Percentiles rank a stretch among this genome's conserved stretches.
Evolutionary conservation across 768 basidiomycete genomes (phyloP).

Genomic region (Suillus cothurnatus): DNA sequence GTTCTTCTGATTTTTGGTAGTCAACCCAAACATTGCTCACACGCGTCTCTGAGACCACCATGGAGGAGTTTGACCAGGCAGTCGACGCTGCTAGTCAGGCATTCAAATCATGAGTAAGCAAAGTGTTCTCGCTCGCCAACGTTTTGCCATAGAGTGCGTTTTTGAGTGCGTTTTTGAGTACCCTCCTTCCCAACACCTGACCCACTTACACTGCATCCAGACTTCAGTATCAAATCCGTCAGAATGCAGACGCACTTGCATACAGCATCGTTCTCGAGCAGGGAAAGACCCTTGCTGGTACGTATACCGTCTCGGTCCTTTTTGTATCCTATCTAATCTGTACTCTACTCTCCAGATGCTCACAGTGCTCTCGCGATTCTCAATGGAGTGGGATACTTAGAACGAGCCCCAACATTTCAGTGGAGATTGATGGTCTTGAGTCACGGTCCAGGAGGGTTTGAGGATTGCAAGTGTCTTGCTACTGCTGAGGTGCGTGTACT

Average conservation of each 20-base stretch:
- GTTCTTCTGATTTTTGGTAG: too few relatives aligned
- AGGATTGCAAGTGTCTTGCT: too few relatives aligned
- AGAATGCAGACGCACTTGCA: constrained; percentile 85
- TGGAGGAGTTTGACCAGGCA: constrained; percentile 81
- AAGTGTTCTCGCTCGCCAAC: constrained; percentile 83
- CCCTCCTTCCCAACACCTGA: neutral
- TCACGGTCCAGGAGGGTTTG: too few relatives aligned
- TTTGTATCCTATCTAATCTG: constrained; percentile 4
- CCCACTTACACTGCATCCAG: constrained; percentile 41
- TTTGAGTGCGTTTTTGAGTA: constrained; percentile 64
- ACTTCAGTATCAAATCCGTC: constrained; percentile 82
- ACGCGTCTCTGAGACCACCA: constrained; percentile 87
- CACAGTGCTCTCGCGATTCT: too few relatives aligned
- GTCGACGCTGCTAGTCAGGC: constrained; percentile 83
- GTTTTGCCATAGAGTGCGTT: constrained; percentile 81
- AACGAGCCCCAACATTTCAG: too few relatives aligned
- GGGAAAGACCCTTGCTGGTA: constrained; percentile 90
- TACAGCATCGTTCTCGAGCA: constrained; percentile 92
- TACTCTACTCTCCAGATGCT: constrained; percentile 71
- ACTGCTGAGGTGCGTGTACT: too few relatives aligned
- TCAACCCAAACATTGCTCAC: constrained; percentile 90
- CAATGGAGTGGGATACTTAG: too few relatives aligned
- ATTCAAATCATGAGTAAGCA: constrained; percentile 85
- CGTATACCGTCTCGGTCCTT: constrained; percentile 13
- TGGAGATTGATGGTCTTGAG: too few relatives aligned